Evolutionary conservation across 1,139 yeast species (phyloP).

Genomic region (Scheffersomyces cryptocercus): DNA sequence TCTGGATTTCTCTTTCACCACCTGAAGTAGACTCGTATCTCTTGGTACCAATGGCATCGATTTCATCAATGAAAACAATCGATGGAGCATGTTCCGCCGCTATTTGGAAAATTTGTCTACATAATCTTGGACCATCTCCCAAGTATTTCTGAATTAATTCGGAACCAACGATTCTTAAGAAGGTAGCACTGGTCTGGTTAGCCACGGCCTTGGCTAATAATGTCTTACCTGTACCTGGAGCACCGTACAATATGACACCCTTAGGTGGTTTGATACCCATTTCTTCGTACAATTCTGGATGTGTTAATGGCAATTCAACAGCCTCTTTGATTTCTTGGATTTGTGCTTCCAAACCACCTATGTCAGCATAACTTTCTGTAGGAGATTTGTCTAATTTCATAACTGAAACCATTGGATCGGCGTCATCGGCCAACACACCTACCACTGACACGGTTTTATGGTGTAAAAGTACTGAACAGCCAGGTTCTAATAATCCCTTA

Average conservation of each 20-base stretch:
- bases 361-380: constrained; percentile 93
- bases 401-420: constrained; percentile 96
- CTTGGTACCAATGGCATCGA: constrained; percentile 98
- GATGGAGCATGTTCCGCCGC: constrained; percentile 98
- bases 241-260: constrained; percentile 97
- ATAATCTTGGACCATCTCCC: constrained; percentile 97
- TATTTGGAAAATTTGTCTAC: constrained; percentile 92
- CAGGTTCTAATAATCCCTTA: constrained; percentile 93
- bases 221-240: constrained; percentile 99
- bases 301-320: constrained; percentile 95
- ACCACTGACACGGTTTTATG: constrained; percentile 94
- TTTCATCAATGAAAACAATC: constrained; percentile 97
- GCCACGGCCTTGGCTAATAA: constrained; percentile 97
- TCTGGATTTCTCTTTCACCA: constrained; percentile 96
- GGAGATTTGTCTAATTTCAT: constrained; percentile 98
- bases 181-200: constrained; percentile 95
- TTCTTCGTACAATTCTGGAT: constrained; percentile 96
- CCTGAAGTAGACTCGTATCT: constrained; percentile 96
- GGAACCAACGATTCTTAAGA: constrained; percentile 93
- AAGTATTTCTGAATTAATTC: constrained; percentile 95
- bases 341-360: constrained; percentile 95
- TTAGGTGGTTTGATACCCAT: constrained; percentile 99
- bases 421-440: constrained; percentile 94
- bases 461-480: constrained; percentile 94
- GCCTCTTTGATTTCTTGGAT: constrained; percentile 98